phyloP scores from a whole-genome alignment of 345 rosid genomes.

The Populus deltoides region DNA sequence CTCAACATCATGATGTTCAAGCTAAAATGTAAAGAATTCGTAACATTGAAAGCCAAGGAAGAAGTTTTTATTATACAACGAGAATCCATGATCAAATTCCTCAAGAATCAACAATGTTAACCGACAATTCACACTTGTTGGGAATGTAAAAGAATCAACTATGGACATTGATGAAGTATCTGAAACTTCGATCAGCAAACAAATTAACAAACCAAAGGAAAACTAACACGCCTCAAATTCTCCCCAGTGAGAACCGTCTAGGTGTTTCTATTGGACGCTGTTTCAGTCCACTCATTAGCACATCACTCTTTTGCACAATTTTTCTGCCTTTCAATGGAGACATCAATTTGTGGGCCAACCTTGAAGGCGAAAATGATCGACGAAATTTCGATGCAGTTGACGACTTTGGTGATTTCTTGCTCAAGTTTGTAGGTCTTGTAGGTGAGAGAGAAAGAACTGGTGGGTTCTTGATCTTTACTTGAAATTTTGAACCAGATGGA shows the following conservation, averaged over 20 bases:
- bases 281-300: constrained; percentile 52
- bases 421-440: constrained; percentile 30
- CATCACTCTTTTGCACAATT: constrained; percentile 44
- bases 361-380: constrained; percentile 83
- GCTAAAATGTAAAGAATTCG: too few species aligned
- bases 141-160: constrained; percentile 14
- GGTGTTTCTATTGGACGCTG: constrained; percentile 55
- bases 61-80: not conserved
- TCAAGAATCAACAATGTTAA: not conserved
- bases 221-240: constrained; percentile 7
- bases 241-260: constrained; percentile 30
- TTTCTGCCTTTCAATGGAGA: constrained; percentile 81
- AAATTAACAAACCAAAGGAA: not conserved
- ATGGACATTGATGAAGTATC: constrained; percentile 7
- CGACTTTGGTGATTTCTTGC: constrained; percentile 46
- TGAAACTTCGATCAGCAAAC: not conserved
- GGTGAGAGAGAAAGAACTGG: constrained; percentile 49
- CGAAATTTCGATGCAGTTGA: constrained; percentile 62
- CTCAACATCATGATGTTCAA: too few species aligned
- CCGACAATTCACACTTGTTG: not conserved
- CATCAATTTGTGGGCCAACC: constrained; percentile 60
- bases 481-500: constrained; percentile 57
- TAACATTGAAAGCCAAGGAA: not conserved
- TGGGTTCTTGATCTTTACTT: constrained; percentile 74
- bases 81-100: not conserved